Conservation (phyloP, 2,329 filamentous ascomycete species). For the Cyphellophora attinorum region DNA sequence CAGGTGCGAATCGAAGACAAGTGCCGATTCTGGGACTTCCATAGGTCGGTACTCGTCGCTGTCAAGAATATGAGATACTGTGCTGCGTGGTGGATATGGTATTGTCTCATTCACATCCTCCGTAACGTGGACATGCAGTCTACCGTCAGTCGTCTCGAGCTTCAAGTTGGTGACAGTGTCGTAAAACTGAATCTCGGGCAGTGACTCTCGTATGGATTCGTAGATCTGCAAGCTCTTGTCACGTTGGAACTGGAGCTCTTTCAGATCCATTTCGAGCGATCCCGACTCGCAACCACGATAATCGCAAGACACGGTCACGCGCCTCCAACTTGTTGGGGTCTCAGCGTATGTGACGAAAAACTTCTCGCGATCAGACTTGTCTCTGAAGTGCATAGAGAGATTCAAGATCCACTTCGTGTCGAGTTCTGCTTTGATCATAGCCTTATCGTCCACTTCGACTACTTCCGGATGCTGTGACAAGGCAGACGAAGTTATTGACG, state of each 20-base stretch:
- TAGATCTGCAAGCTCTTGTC: conserved; percentile 93
- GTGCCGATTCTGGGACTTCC: conserved; percentile 58
- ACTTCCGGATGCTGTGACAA: conserved; percentile 23
- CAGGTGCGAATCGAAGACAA: conserved; percentile 83
- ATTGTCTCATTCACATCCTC: conserved; percentile 96
- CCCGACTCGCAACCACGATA: conserved; percentile 71
- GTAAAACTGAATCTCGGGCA: conserved; percentile 92
- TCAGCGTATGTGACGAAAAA: conserved; percentile 96
- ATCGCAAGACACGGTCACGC: conserved; percentile 88
- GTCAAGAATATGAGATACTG: conserved; percentile 59
- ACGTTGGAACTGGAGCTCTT: conserved; percentile 68
- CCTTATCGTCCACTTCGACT: conserved; percentile 20
- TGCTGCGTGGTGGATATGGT: conserved; percentile 63
- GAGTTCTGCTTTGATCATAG: conserved; percentile 63
- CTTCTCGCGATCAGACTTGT: conserved; percentile 86
- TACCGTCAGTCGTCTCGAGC: conserved; percentile 75
- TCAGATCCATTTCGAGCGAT: conserved; percentile 78
- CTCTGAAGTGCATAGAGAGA: conserved; percentile 94
- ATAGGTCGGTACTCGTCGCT: conserved; percentile 35
- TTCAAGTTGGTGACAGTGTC: conserved; percentile 93
- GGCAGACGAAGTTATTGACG: conserved; percentile 38
- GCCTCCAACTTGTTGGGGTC: conserved; percentile 65
- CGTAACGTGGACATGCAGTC: conserved; percentile 93
- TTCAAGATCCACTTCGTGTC: conserved; percentile 92
- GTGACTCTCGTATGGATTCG: conserved; percentile 82